Conservation (phyloP, 257 asterid genomes). For the Perilla frutescens region DNA sequence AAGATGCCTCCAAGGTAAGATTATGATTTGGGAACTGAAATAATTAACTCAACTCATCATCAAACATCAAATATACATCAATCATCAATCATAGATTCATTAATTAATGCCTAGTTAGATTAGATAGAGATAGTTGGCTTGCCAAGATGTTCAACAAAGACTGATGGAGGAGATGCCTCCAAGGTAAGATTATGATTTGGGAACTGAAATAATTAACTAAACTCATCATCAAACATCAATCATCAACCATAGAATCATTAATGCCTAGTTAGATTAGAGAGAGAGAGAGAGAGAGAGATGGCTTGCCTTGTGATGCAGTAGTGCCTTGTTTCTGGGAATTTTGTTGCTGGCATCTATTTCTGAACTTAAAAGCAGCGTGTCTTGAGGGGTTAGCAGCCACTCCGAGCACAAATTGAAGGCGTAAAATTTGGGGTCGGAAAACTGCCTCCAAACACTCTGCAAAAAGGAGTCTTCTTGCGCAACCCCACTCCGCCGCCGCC, state of each 20-base stretch:
- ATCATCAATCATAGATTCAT: no score
- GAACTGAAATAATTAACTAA: conserved; percentile 46
- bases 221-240: no score
- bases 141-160: conserved; percentile 66
- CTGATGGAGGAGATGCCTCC: conserved; percentile 79
- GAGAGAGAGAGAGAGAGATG: no score
- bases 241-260: no score
- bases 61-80: no score
- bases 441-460: conserved; percentile 49
- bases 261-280: no score
- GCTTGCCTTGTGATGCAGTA: conserved; percentile 91
- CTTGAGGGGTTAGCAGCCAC: conserved; percentile 70
- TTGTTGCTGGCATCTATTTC: conserved; percentile 53
- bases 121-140: background rate
- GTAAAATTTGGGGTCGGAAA: conserved; percentile 60
- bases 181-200: conserved; percentile 63
- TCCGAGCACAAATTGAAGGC: conserved; percentile 71
- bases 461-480: conserved; percentile 46
- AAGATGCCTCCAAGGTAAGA: conserved; percentile 76
- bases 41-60: no score
- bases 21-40: conserved; percentile 70
- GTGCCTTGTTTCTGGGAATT: conserved; percentile 64
- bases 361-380: conserved; percentile 51
- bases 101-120: no score
- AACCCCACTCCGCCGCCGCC: conserved; percentile 32